A percentile compares a stretch with the other conserved stretches of the same genome.
Evolutionary conservation across 2,329 filamentous ascomycete genomes (phyloP).

Genomic region (Aaosphaeria pasadenensis): DNA sequence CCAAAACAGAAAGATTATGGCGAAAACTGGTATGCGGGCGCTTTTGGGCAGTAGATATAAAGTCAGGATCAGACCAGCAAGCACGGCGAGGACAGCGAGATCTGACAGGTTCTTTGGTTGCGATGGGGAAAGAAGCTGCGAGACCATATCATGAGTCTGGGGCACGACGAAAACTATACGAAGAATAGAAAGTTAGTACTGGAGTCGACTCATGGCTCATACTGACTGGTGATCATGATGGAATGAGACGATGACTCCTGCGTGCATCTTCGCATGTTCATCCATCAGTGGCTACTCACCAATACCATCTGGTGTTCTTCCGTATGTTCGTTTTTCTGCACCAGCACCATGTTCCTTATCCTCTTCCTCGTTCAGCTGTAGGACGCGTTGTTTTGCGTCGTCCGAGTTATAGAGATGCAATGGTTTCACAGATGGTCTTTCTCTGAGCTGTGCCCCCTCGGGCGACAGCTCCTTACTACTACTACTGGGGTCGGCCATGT

Average conservation of each 20-base stretch:
- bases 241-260: not conserved
- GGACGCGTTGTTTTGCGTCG: conserved; percentile 46
- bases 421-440: conserved; percentile 27
- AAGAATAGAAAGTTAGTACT: conserved; percentile 11
- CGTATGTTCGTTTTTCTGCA: conserved; percentile 75
- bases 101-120: conserved; percentile 96
- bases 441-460: conserved; percentile 28
- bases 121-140: conserved; percentile 88
- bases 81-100: conserved; percentile 70
- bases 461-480: conserved; percentile 12
- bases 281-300: conserved; percentile 57
- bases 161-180: conserved; percentile 86
- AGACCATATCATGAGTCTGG: conserved; percentile 98
- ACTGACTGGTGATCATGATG: no score
- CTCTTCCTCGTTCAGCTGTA: conserved; percentile 50
- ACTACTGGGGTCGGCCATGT: conserved; percentile 23
- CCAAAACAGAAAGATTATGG: conserved; percentile 86
- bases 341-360: conserved; percentile 46
- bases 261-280: not conserved
- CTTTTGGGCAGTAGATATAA: conserved; percentile 69
- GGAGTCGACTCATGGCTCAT: not conserved
- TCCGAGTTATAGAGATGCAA: conserved; percentile 25
- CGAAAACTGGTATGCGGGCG: conserved; percentile 74
- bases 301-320: conserved; percentile 84
- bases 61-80: conserved; percentile 70